These are phyloP conservation scores for Crithidia fasciculata DNA, from an alignment of 208 protist species.

Conservation along the genomic window DNA sequence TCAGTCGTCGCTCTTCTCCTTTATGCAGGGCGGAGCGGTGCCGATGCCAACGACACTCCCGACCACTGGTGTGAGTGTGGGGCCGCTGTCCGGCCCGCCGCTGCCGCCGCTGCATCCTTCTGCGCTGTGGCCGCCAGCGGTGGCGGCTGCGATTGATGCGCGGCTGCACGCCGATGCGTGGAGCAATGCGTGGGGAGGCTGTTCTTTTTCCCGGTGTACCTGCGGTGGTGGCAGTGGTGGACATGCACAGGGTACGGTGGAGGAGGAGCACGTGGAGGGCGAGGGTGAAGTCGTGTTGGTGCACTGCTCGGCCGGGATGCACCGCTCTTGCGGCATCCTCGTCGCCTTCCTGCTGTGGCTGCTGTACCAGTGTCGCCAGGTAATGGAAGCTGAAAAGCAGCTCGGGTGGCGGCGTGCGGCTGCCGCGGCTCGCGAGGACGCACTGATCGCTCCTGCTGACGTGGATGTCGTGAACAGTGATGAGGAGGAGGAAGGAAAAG, in stretches of 20 bases:
- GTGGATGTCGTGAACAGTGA: not conserved
- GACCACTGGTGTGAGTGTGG: not conserved
- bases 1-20: slow-evolving; percentile 63
- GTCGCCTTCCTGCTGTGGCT: slow-evolving; percentile 77
- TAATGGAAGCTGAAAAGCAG: slow-evolving; percentile 10
- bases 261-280: slow-evolving; percentile 2
- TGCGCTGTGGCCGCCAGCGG: slow-evolving; percentile 11
- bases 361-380: slow-evolving; percentile 38
- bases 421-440: not conserved
- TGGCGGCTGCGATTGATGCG: slow-evolving; percentile 12
- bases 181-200: slow-evolving; percentile 12
- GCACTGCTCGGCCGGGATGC: slow-evolving; percentile 88
- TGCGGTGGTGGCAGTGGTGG: not conserved
- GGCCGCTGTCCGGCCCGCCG: not conserved
- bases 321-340: slow-evolving; percentile 75
- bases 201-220: slow-evolving; percentile 8
- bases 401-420: not conserved
- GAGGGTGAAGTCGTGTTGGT: slow-evolving; percentile 38
- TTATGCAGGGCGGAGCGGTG: slow-evolving; percentile 61
- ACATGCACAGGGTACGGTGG: too few relatives aligned
- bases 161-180: slow-evolving; percentile 17
- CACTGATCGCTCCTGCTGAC: not conserved
- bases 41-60: slow-evolving; percentile 27
- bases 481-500: not conserved
- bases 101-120: not conserved